Evolutionary conservation across 225 moss, liverwort and hornwort species (phyloP).

Genomic region (Sphagnum contortum): DNA sequence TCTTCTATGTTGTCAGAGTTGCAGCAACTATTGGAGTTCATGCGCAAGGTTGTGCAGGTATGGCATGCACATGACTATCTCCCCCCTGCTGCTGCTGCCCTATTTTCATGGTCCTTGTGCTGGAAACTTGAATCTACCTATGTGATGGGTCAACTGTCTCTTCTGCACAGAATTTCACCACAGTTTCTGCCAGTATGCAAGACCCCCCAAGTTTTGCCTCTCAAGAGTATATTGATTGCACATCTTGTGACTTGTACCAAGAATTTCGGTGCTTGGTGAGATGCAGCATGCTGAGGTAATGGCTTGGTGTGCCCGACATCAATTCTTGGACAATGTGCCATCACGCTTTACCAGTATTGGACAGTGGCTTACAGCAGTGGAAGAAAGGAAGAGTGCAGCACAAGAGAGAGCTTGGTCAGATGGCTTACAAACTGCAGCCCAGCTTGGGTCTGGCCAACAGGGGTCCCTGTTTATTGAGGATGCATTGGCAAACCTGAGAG

Average conservation of each 20-base stretch:
- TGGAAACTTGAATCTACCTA: too few relatives aligned
- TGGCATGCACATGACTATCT: too few relatives aligned
- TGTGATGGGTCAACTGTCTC: too few relatives aligned
- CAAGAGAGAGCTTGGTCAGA: slow-evolving; percentile 71
- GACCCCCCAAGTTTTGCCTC: too few relatives aligned
- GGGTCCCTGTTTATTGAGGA: slow-evolving; percentile 92
- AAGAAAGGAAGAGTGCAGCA: slow-evolving; percentile 71
- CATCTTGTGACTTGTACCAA: too few relatives aligned
- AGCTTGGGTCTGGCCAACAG: slow-evolving; percentile 41
- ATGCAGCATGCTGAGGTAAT: slow-evolving; percentile 95
- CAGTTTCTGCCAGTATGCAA: too few relatives aligned
- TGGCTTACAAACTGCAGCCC: slow-evolving; percentile 36
- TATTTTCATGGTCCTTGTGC: too few relatives aligned
- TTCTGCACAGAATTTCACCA: too few relatives aligned
- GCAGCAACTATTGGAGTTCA: slow-evolving; percentile 66
- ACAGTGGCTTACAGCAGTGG: slow-evolving; percentile 67
- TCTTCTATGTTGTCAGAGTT: slow-evolving; percentile 73
- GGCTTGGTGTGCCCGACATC: slow-evolving; percentile 88
- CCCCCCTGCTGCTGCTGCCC: too few relatives aligned
- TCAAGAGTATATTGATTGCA: too few relatives aligned
- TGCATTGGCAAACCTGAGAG: slow-evolving; percentile 72
- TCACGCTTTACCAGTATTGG: slow-evolving; percentile 51
- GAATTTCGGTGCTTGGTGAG: too few relatives aligned
- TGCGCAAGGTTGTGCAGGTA: slow-evolving; percentile 85
- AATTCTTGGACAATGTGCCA: slow-evolving; percentile 57